Conservation (phyloP, 495 filamentous ascomycete genomes). For the Neurospora sp. region DNA sequence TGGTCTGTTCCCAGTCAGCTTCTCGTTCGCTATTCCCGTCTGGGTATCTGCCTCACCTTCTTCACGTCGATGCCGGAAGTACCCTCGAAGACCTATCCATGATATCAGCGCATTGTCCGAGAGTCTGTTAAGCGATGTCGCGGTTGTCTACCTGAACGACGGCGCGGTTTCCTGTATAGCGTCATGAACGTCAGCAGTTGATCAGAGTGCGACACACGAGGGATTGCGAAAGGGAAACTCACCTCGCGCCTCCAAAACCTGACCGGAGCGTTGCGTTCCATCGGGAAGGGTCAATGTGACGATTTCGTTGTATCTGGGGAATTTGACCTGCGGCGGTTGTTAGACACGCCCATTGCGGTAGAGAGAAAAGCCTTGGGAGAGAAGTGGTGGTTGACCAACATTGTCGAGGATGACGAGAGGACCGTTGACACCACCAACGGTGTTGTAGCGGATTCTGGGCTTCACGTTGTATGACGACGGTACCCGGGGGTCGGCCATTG, state of each 20-base stretch:
- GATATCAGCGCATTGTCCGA: conserved; percentile 7
- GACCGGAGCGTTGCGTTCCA: conserved; percentile 85
- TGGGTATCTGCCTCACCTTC: conserved; percentile 51
- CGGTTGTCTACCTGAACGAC: conserved; percentile 70
- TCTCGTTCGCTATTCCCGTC: not conserved
- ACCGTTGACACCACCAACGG: conserved; percentile 94
- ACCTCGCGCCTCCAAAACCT: conserved; percentile 97
- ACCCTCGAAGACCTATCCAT: conserved; percentile 84
- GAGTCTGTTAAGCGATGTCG: not conserved
- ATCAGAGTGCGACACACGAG: not conserved
- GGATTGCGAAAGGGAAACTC: conserved; percentile 10
- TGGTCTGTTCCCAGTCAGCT: conserved; percentile 49
- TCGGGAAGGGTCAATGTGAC: conserved; percentile 92
- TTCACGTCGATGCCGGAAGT: conserved; percentile 97
- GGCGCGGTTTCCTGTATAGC: conserved; percentile 64
- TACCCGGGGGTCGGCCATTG: conserved; percentile 74
- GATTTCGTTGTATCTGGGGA: conserved; percentile 94
- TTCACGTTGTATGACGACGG: conserved; percentile 59
- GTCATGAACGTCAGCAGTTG: conserved; percentile 11
- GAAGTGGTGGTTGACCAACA: conserved; percentile 40
- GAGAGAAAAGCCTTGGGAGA: not conserved
- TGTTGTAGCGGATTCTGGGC: conserved; percentile 93
- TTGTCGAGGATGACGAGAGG: conserved; percentile 95
- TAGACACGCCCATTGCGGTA: conserved; percentile 12
- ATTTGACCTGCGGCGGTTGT: conserved; percentile 67